Evolutionary conservation across 306 rosid species (phyloP).

Genomic region (Crotalaria pallida): DNA sequence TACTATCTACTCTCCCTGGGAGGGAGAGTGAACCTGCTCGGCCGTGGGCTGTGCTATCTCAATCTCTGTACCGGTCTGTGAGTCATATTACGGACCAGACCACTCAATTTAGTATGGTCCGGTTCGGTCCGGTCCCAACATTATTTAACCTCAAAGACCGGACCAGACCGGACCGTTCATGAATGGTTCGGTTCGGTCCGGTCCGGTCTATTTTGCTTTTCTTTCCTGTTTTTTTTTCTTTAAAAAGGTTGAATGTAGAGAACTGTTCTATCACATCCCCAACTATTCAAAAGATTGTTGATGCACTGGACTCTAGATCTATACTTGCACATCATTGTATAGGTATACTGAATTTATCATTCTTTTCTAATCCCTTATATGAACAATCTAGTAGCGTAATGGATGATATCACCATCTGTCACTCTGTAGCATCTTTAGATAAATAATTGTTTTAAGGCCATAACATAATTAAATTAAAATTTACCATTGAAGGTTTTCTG

Average conservation of each 20-base stretch:
- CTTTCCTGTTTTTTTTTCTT: too few species aligned
- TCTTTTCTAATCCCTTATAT: conserved; percentile 1
- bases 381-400: conserved; percentile 2
- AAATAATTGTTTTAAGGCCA: conserved; percentile 2
- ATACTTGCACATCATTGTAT: conserved; percentile 66
- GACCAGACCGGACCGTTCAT: too few species aligned
- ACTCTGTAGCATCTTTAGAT: not conserved
- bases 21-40: too few species aligned
- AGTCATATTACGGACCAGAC: too few species aligned
- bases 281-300: conserved; percentile 70
- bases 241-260: conserved; percentile 79
- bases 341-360: conserved; percentile 43
- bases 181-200: too few species aligned
- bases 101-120: too few species aligned
- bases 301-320: conserved; percentile 59
- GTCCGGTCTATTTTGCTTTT: too few species aligned
- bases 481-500: conserved; percentile 54
- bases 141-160: too few species aligned
- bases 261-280: conserved; percentile 74
- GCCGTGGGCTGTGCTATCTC: too few species aligned
- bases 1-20: too few species aligned
- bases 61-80: too few species aligned
- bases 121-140: too few species aligned
- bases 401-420: conserved; percentile 10
- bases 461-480: not conserved